Evolutionary conservation across 2,329 filamentous ascomycete species (phyloP).

Genomic region (Aspergillus piperis): DNA sequence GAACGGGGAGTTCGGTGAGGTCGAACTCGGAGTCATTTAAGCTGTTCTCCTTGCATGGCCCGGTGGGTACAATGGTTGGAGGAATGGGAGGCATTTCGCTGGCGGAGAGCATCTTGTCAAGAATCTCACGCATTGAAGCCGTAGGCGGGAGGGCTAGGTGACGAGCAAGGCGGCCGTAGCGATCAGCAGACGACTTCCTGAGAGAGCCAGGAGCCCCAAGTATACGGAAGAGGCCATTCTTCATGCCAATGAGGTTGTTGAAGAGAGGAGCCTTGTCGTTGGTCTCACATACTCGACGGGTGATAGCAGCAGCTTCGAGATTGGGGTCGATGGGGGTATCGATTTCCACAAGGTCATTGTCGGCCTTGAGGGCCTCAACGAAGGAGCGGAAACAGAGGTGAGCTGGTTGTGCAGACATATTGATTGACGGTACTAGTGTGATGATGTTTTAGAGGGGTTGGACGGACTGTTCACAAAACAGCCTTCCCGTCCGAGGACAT

Average conservation of each 20-base stretch:
- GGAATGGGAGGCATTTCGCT: conserved; percentile 34
- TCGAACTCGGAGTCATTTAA: conserved; percentile 46
- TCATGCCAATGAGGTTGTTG: conserved; percentile 52
- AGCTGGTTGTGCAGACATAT: conserved; percentile 10
- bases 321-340: conserved; percentile 44
- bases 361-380: conserved; percentile 45
- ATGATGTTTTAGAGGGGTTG: too few relatives aligned
- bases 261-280: conserved; percentile 54
- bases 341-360: conserved; percentile 51
- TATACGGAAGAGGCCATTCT: conserved; percentile 52
- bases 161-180: conserved; percentile 47
- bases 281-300: conserved; percentile 48
- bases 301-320: conserved; percentile 52
- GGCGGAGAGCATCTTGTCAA: conserved; percentile 46
- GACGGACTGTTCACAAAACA: too few relatives aligned
- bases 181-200: conserved; percentile 31
- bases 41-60: conserved; percentile 48
- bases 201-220: conserved; percentile 49
- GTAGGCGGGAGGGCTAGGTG: conserved; percentile 46
- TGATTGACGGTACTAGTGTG: not conserved
- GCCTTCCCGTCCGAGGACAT: too few relatives aligned
- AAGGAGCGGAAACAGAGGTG: conserved; percentile 50
- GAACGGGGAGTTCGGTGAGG: conserved; percentile 46
- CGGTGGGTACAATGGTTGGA: conserved; percentile 37
- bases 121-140: conserved; percentile 41